phyloP scores from a whole-genome alignment of 176 grass and related monocot genomes.

The Dactylis glomerata region DNA sequence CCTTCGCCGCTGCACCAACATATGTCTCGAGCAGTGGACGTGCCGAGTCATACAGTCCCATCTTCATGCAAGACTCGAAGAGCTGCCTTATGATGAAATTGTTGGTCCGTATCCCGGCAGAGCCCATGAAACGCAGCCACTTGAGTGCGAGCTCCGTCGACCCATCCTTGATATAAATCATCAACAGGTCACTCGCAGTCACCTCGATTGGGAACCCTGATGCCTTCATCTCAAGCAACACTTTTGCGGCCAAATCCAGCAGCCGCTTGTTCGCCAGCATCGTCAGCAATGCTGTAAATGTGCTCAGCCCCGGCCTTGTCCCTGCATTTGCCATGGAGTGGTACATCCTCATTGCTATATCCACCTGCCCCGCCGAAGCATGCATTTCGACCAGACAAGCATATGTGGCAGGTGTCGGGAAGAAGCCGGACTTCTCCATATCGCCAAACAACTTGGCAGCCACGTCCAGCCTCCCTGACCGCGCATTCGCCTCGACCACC shows the following conservation, averaged over 20 bases:
- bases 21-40: conserved; percentile 71
- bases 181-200: conserved; percentile 76
- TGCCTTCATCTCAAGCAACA: conserved; percentile 91
- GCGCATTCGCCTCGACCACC: conserved; percentile 86
- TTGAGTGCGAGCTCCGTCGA: conserved; percentile 73
- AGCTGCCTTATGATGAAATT: conserved; percentile 95
- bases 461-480: conserved; percentile 57
- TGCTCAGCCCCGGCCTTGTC: conserved; percentile 71
- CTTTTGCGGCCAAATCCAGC: conserved; percentile 82
- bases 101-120: conserved; percentile 86
- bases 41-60: conserved; percentile 70
- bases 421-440: conserved; percentile 98
- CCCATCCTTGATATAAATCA: conserved; percentile 95
- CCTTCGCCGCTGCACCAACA: conserved; percentile 61
- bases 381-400: conserved; percentile 91
- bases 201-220: conserved; percentile 85
- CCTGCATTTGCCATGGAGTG: conserved; percentile 87
- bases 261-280: conserved; percentile 82
- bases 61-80: conserved; percentile 96
- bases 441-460: conserved; percentile 61
- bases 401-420: conserved; percentile 79
- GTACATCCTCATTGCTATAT: conserved; percentile 73
- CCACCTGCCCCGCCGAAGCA: conserved; percentile 69
- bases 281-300: conserved; percentile 70
- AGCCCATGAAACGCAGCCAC: conserved; percentile 93